Evolutionary conservation across 495 filamentous ascomycete genomes (phyloP), one percentile per base, ranked within the genome.

Genomic region (Talaromyces proteolyticus): DNA sequence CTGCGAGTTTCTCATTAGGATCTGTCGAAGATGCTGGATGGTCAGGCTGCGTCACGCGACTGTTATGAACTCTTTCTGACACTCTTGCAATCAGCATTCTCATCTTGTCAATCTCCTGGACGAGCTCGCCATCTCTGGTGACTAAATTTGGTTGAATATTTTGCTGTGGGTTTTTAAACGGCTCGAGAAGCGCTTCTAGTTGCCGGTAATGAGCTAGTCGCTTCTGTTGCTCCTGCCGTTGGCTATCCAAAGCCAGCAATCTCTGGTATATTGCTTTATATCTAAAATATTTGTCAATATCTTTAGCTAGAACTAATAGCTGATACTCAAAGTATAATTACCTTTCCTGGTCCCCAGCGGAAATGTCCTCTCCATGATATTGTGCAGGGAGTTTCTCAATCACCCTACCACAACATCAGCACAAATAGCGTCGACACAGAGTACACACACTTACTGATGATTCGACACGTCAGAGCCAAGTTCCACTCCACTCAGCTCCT

Each of bases 81-180:
- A 92, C 84, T 40, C 87, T 76, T 17, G 83, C 81, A 39, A 87
- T 80, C 51, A 95, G 68, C 62, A 89, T 78, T 34, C 84, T 77
- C 82, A 89, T 91, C 55, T 77, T 82, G 58, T 86, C 80, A 53
- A 95, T 59, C 64, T 94, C 89, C 37, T 73, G 69, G 53, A 81
- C 79, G 19, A 95, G 61, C 55, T 85, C 81, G n/a, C 84, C 85
- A 63, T 89, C 84, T 39, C 79, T 77, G 12, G 80, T 86, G 8
- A 89, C 75, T 16, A 95, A 68, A 64, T 92, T 94, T 19, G 84
- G 82, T 57, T 95, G 89, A 20, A 95, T 78, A 40, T 72, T 74
- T 29, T 71, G 59, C 42, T 73, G 68, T 1, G 79, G 74, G 5
- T 78, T 61, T 26, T 72, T 56, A 52, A 88, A 86, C 0, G 81